phyloP scores from a whole-genome alignment of 2,329 filamentous ascomycete genomes.

The Hymenotorrendiella dingleyae region DNA sequence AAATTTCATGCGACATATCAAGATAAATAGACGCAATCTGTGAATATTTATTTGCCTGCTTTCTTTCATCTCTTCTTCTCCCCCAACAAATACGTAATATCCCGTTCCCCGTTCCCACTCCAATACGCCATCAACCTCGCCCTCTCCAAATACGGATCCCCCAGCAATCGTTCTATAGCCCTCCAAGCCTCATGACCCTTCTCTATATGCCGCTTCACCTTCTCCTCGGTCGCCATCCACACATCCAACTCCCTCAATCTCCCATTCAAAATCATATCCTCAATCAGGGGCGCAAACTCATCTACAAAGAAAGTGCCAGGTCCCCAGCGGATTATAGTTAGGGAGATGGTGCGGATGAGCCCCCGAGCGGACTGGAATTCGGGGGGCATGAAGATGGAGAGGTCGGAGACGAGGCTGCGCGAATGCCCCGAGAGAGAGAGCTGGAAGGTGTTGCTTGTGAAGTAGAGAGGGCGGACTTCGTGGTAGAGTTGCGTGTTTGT shows the following conservation, averaged over 20 bases:
- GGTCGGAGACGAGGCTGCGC: constrained; percentile 13
- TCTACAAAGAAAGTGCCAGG: constrained; percentile 18
- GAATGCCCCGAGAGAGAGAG: constrained; percentile 14
- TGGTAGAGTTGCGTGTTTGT: constrained; percentile 22
- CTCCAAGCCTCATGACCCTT: background rate
- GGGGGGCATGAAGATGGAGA: constrained; percentile 15
- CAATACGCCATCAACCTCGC: background rate
- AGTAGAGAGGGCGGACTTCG: constrained; percentile 25
- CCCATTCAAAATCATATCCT: constrained; percentile 26
- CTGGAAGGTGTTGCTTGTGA: constrained; percentile 21
- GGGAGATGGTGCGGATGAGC: constrained; percentile 13
- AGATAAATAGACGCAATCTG: no score
- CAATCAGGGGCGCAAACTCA: constrained; percentile 14
- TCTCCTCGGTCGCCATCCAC: background rate
- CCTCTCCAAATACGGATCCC: constrained; percentile 2
- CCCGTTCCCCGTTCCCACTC: background rate
- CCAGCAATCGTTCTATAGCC: background rate
- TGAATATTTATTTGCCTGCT: no score
- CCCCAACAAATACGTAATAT: background rate
- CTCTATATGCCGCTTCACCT: background rate
- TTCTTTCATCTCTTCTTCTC: no score
- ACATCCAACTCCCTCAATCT: constrained; percentile 22
- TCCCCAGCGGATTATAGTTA: constrained; percentile 21
- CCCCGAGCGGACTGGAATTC: constrained; percentile 16
- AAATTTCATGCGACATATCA: no score